These are phyloP conservation scores for Mycena rosella DNA, from an alignment of 768 basidiomycete species.

Conservation along the genomic window DNA sequence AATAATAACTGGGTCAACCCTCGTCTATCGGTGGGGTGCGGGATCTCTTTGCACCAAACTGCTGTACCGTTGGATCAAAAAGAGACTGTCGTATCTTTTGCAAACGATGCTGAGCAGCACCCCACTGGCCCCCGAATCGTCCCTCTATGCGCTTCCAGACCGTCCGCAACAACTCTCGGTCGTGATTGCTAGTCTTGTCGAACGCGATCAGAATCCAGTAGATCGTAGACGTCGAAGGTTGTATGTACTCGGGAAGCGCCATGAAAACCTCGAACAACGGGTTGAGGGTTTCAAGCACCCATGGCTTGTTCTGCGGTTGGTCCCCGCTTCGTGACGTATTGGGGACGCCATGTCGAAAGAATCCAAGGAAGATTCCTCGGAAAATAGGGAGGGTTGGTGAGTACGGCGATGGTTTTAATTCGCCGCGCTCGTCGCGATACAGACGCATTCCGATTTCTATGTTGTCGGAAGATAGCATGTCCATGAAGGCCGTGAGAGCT, in stretches of 20 bases:
- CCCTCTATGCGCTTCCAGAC: conserved; percentile 70
- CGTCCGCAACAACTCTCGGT: conserved; percentile 61
- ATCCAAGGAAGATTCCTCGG: conserved; percentile 82
- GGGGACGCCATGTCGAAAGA: conserved; percentile 67
- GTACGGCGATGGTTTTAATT: conserved; percentile 47
- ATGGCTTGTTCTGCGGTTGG: conserved; percentile 50
- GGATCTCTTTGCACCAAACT: background rate
- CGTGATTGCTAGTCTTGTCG: conserved; percentile 66
- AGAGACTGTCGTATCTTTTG: conserved; percentile 52
- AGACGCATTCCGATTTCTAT: conserved; percentile 50
- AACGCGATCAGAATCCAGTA: conserved; percentile 81
- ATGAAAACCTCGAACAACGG: conserved; percentile 74
- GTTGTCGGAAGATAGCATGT: conserved; percentile 70
- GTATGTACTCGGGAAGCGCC: conserved; percentile 58
- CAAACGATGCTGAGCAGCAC: conserved; percentile 60
- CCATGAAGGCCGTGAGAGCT: conserved; percentile 70
- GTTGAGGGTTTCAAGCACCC: conserved; percentile 71
- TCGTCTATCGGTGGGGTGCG: background rate
- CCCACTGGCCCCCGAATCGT: conserved; percentile 62
- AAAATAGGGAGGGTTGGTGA: conserved; percentile 67
- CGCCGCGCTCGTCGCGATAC: conserved; percentile 42
- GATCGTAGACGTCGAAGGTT: conserved; percentile 60
- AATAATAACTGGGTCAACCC: conserved; percentile 14
- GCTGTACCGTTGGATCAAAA: conserved; percentile 37
- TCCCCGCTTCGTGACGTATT: conserved; percentile 14